Conservation (phyloP, 371 early-diverging fungal genomes). For the Mortierella sp. region DNA sequence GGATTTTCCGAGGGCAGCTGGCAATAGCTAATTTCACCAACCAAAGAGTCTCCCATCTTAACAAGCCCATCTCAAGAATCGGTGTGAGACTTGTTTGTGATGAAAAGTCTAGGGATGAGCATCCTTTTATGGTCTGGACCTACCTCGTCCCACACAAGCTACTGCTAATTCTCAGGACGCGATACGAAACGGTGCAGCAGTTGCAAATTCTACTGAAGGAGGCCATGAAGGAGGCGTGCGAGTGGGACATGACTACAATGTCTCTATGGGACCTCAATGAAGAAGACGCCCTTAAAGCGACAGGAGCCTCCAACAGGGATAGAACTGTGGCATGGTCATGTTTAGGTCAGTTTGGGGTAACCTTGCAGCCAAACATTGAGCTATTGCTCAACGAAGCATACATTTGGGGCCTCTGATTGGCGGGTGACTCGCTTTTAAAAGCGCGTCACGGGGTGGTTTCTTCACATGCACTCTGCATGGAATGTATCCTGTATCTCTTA, state of each 20-base stretch:
- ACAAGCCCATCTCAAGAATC: slow-evolving; percentile 10
- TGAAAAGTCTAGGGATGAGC: neutral
- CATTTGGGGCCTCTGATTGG: slow-evolving; percentile 11
- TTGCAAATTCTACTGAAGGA: slow-evolving; percentile 18
- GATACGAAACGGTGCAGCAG: slow-evolving; percentile 15
- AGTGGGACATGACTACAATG: slow-evolving; percentile 14
- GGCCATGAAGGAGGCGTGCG: slow-evolving; percentile 17
- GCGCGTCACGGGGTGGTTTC: neutral
- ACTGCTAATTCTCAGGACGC: slow-evolving; percentile 11
- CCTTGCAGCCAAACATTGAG: neutral
- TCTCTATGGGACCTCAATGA: slow-evolving; percentile 19
- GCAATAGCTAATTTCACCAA: slow-evolving; percentile 10
- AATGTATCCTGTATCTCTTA: no score
- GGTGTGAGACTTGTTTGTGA: slow-evolving; percentile 7
- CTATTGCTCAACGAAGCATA: slow-evolving; percentile 14
- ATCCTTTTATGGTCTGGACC: slow-evolving; percentile 19
- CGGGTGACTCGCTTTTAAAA: neutral
- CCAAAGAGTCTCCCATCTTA: neutral
- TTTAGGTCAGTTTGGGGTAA: neutral
- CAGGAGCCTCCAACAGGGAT: slow-evolving; percentile 15
- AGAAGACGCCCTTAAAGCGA: slow-evolving; percentile 3
- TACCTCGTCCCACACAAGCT: neutral
- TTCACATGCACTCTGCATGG: no score
- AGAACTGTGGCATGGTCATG: slow-evolving; percentile 6
- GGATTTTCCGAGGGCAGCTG: slow-evolving; percentile 10